Base-by-base conservation (phyloP, 208 protist species). In the Crithidia thermophila region DNA sequence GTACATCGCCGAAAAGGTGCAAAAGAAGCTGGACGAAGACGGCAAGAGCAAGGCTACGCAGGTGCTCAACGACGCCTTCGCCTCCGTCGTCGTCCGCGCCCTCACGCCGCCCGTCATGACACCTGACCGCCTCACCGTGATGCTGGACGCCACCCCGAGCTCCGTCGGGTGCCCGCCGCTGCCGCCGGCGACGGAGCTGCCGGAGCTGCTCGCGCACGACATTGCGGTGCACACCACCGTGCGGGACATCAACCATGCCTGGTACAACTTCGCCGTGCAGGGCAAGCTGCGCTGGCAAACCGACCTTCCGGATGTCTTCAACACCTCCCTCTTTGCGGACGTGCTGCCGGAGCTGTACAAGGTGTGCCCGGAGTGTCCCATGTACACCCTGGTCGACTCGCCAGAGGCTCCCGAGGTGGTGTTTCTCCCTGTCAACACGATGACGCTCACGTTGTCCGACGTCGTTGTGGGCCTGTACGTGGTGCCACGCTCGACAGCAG, bases 341-440 rank as follows among this genome's bases (percentile, higher is more conserved):
- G 64, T 91, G 6, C 76, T 85, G 30, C 89, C 89, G 6, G 68
- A 67, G 9, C 25, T 77, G 16, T 85, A 86, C 56, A 33, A 51
- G 7, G 34, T 84, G 40, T 94, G 89, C 51, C 70, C 66, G 3
- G 61, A 89, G n/a, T 94, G 89, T 46, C 10, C 31, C 7, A 56
- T 94, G 66, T 60, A 50, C 16, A 18, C 75, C 2, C 46, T 50
- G 23, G 30, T 85, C 34, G 14, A 27, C 7, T 8, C 69, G 3
- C 28, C 23, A 9, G 43, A 49, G 6, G 33, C 57, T 20, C 80
- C 75, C 1, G 33, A 56, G 3, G 11, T 77, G 1, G 25, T 39
- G 0, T 55, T 45, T 14, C 59, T 33, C 23, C 67, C 40, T 0
- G 11, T 28, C 11, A 28, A 53, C 33, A 47, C 62, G 1, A 21